phyloP scores from a whole-genome alignment of 78 protist species.

The Emiliania huxleyi region DNA sequence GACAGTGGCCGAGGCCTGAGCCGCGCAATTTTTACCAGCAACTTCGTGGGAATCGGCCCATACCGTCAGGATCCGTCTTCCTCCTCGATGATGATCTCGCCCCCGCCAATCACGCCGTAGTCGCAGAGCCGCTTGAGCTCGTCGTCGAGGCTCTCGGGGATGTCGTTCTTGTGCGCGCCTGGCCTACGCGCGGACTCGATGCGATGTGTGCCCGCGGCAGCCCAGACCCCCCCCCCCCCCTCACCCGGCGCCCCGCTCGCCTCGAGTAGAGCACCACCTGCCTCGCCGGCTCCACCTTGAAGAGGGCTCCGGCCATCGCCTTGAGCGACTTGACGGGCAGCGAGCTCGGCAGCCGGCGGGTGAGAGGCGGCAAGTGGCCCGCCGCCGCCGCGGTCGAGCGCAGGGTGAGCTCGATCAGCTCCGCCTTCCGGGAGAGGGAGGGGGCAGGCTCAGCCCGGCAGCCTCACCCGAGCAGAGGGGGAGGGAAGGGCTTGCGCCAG shows the following conservation, averaged over 20 bases:
- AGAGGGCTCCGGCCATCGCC: not conserved
- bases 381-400: not conserved
- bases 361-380: too few relatives aligned
- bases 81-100: not conserved
- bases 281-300: not conserved
- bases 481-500: too few relatives aligned
- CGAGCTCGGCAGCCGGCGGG: not conserved
- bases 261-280: not conserved
- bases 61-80: too few relatives aligned
- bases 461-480: not conserved
- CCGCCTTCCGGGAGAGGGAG: not conserved
- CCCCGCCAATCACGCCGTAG: not conserved
- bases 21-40: too few relatives aligned
- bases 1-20: too few relatives aligned
- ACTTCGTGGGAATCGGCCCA: too few relatives aligned
- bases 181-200: too few relatives aligned
- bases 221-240: too few relatives aligned
- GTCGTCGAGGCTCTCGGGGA: not conserved
- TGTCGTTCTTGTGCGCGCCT: not conserved
- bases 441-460: not conserved
- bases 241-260: not conserved
- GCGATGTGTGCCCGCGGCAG: too few relatives aligned
- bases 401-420: not conserved
- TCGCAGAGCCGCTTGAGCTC: not conserved
- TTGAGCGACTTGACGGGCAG: not conserved